Evolutionary conservation across 1,284 basidiomycete genomes (phyloP).

Genomic region (Rhodotorula sp.): DNA sequence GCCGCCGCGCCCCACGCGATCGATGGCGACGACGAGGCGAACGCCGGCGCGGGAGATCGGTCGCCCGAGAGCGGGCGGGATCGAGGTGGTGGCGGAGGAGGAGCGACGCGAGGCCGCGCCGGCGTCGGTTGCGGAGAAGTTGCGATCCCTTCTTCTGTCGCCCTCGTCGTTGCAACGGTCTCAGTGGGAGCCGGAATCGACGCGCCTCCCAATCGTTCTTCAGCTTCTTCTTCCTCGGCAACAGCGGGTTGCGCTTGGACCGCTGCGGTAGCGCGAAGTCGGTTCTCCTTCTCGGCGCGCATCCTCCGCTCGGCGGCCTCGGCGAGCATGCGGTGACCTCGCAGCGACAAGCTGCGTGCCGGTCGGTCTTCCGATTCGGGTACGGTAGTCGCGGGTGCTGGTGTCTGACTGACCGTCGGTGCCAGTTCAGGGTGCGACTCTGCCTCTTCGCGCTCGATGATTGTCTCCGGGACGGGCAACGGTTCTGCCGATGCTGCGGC

Average conservation of each 20-base stretch:
- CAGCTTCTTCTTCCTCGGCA: neutral
- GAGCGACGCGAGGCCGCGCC: neutral
- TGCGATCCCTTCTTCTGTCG: neutral
- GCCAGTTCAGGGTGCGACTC: neutral
- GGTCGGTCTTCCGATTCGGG: neutral
- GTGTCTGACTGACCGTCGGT: neutral
- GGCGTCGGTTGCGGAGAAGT: neutral
- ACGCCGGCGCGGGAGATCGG: neutral
- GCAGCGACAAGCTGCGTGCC: slow-evolving; percentile 7
- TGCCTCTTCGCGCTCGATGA: neutral
- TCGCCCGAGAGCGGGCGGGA: neutral
- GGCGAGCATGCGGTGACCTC: slow-evolving; percentile 23
- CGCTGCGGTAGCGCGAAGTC: neutral
- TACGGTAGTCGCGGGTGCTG: no score
- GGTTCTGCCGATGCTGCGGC: neutral
- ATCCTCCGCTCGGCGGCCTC: slow-evolving; percentile 37
- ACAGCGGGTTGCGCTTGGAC: no score
- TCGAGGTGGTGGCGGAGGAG: slow-evolving; percentile 6
- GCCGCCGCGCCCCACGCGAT: neutral
- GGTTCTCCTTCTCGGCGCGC: slow-evolving; percentile 11
- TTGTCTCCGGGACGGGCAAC: neutral
- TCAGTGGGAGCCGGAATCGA: no score
- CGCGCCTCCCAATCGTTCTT: no score
- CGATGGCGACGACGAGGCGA: neutral
- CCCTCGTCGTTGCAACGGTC: no score